These are phyloP conservation scores for Tetrapisispora nanseiensis DNA, from an alignment of 805 yeast species.

Conservation along the genomic window DNA sequence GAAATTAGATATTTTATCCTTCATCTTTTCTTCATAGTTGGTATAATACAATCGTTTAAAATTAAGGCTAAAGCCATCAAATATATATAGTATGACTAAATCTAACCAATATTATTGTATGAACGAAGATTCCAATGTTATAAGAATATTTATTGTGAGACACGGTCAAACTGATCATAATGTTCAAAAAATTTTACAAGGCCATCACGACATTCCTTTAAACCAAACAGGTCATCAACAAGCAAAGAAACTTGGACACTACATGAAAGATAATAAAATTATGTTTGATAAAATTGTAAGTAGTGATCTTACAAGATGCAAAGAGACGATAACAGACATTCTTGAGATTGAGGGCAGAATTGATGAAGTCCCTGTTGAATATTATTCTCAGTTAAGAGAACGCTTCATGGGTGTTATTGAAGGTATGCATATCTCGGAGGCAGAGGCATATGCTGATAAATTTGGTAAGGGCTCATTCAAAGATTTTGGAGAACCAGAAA, in stretches of 20 bases:
- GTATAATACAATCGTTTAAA: too few relatives aligned
- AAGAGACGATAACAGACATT: constrained; percentile 45
- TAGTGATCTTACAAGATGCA: constrained; percentile 45
- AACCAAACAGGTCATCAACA: constrained; percentile 55
- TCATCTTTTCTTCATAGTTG: background rate
- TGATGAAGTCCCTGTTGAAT: constrained; percentile 16
- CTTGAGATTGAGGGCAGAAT: constrained; percentile 6
- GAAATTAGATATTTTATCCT: too few relatives aligned
- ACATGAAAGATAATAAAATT: constrained; percentile 26
- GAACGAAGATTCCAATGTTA: constrained; percentile 30
- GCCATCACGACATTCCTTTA: constrained; percentile 58
- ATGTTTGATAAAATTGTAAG: constrained; percentile 30
- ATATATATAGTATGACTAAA: constrained; percentile 11
- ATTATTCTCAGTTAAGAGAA: constrained; percentile 49
- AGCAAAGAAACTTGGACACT: constrained; percentile 44
- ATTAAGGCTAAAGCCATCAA: background rate
- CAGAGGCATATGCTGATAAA: constrained; percentile 38
- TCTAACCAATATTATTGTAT: constrained; percentile 10
- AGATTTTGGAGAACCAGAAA: constrained; percentile 54
- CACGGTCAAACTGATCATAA: constrained; percentile 84
- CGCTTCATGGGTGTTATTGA: constrained; percentile 71
- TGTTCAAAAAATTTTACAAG: constrained; percentile 60
- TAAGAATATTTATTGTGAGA: constrained; percentile 55
- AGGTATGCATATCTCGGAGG: constrained; percentile 63
- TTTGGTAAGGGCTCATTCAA: constrained; percentile 49